phyloP scores from a whole-genome alignment of 805 yeast genomes.

The Ogataea kodamae region DNA sequence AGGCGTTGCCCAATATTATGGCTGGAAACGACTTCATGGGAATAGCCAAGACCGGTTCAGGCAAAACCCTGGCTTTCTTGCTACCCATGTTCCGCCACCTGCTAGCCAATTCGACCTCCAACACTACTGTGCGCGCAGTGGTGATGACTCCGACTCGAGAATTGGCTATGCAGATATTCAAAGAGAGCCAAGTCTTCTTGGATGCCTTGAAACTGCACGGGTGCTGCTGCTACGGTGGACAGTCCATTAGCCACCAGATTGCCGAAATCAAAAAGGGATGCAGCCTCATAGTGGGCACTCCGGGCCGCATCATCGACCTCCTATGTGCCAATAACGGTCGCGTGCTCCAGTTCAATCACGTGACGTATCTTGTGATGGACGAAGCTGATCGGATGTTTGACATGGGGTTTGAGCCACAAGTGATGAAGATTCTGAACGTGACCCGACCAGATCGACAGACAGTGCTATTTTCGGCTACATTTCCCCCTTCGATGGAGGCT shows the following conservation, averaged over 20 bases:
- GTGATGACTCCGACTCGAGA: conserved; percentile 92
- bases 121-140: conserved; percentile 58
- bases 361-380: conserved; percentile 83
- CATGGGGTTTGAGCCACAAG: conserved; percentile 96
- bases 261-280: conserved; percentile 73
- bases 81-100: conserved; percentile 84
- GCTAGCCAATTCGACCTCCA: conserved; percentile 49
- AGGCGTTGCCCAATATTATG: conserved; percentile 88
- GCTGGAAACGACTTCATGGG: conserved; percentile 88
- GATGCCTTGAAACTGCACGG: conserved; percentile 48
- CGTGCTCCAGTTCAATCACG: conserved; percentile 60
- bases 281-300: conserved; percentile 86
- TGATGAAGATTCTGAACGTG: conserved; percentile 70
- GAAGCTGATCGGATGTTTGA: conserved; percentile 98
- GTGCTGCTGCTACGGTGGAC: conserved; percentile 88
- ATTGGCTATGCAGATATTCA: conserved; percentile 76
- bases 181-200: conserved; percentile 60
- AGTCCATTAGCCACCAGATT: conserved; percentile 78
- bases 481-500: conserved; percentile 73
- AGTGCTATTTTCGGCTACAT: conserved; percentile 90
- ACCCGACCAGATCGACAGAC: conserved; percentile 86
- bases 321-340: conserved; percentile 80
- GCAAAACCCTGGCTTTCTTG: conserved; percentile 86
- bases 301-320: conserved; percentile 89
- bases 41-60: conserved; percentile 95